Base-by-base conservation (phyloP, 2,329 filamentous ascomycete genomes). In the Diaporthe sp. region DNA sequence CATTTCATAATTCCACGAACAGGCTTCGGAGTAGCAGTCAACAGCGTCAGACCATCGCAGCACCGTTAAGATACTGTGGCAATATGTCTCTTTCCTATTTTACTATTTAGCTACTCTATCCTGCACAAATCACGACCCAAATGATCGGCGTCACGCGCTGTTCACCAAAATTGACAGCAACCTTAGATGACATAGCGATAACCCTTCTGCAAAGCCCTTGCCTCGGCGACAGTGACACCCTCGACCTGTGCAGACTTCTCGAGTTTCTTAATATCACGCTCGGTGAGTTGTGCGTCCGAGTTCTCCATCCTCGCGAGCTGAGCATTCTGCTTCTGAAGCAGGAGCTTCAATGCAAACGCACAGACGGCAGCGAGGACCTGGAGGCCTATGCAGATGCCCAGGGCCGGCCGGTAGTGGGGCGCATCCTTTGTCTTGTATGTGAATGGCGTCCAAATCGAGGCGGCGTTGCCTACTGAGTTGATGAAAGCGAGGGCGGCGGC, bases 401-500 rank as follows among this genome's bases (percentile, higher is more conserved):
- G 79, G 0, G 85, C 86, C 0, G 82, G 81, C 1, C 78, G 78
- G 76, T 85, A 87, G 75, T 83, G 79, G 1, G 85, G 85, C 3
- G 71, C 56, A 50, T 86, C 84, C 17, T 78, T 75, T 5, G 79
- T 75, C 19, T 82, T 80, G 76, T 88, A 88, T 10, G 86, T 88
- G 72, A 84, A 89, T 0, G 86, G 84, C 0, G 86, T 87, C 84
- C 86, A 90, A 77, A 90, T 89, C 73, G 83, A 85, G 47, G 86
- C 86, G 1, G 84, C 85, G 78, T 90, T 90, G 42, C 86, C 88
- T 32, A 90, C 79, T 2, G 86, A 85, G 77, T 90, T 90, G 81
- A 90, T 89, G 61, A 89, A 86, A 1, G 88, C 88, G 63, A 87
- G 85, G 0, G 88, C 87, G 0, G 87, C 88, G 2, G 88, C 88